Conservation (phyloP, 2,329 filamentous ascomycete species). For the Fusarium musae region DNA sequence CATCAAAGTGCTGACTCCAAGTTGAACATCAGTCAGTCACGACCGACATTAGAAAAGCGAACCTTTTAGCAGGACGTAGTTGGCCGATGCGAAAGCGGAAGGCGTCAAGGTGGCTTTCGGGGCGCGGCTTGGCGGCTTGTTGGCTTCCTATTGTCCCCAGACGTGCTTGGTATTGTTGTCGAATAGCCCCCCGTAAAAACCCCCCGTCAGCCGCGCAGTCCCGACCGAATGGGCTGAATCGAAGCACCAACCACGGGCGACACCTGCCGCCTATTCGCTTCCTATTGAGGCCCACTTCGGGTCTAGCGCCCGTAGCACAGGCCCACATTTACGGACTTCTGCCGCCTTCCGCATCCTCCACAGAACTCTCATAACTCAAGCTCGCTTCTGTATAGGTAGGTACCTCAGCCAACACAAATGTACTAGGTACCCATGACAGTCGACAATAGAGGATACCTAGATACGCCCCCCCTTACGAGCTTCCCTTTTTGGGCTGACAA, state of each 20-base stretch:
- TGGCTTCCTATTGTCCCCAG: constrained; percentile 48
- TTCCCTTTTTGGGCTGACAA: not conserved
- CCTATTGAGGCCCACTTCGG: constrained; percentile 44
- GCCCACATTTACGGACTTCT: constrained; percentile 30
- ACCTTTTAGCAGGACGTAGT: not conserved
- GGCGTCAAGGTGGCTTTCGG: constrained; percentile 17
- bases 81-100: constrained; percentile 11
- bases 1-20: not conserved
- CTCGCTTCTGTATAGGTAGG: not conserved
- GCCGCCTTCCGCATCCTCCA: constrained; percentile 22
- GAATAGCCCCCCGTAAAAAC: constrained; percentile 3
- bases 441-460: constrained; percentile 15
- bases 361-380: not conserved
- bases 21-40: constrained; percentile 3
- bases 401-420: constrained; percentile 13
- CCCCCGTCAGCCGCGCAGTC: constrained; percentile 23
- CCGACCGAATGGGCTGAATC: constrained; percentile 36
- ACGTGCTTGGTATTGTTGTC: constrained; percentile 49
- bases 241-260: constrained; percentile 25
- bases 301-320: constrained; percentile 45
- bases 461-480: not conserved
- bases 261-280: constrained; percentile 42
- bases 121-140: constrained; percentile 25
- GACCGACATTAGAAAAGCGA: constrained; percentile 11
- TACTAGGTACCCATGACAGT: constrained; percentile 11